phyloP scores from a whole-genome alignment of 2,329 filamentous ascomycete genomes.

The Trichoderma atroviride region DNA sequence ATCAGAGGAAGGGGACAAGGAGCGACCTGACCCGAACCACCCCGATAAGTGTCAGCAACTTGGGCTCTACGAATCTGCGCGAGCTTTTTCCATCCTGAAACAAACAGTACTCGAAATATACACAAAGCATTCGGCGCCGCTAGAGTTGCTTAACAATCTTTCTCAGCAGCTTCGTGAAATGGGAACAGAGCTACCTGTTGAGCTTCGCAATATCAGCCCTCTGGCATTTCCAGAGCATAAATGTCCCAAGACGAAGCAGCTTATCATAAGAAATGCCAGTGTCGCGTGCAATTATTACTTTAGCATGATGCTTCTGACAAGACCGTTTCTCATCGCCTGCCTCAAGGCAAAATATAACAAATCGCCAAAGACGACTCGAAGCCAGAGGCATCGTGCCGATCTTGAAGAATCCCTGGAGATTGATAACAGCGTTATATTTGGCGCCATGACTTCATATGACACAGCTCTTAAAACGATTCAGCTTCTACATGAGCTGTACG shows the following conservation, averaged over 20 bases:
- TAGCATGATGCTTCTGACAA: constrained; percentile 13
- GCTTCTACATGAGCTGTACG: not conserved
- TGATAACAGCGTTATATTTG: not conserved
- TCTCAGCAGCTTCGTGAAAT: not conserved
- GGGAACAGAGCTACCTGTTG: not conserved
- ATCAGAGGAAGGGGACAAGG: not conserved
- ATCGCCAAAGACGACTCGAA: not conserved
- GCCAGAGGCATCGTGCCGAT: not conserved
- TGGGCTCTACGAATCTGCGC: not conserved
- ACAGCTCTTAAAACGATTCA: not conserved
- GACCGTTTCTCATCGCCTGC: constrained; percentile 3
- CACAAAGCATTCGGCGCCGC: not conserved
- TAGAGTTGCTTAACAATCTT: not conserved
- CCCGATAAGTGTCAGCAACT: constrained; percentile 1
- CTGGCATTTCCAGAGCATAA: constrained; percentile 1
- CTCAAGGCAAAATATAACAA: constrained; percentile 6
- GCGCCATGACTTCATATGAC: constrained; percentile 11
- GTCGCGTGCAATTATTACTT: constrained; percentile 14
- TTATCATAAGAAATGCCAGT: constrained; percentile 2
- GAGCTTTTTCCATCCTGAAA: constrained; percentile 8
- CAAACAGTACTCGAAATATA: constrained; percentile 4
- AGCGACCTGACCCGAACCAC: not conserved
- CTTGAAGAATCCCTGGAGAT: not conserved
- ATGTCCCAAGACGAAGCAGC: constrained; percentile 2
- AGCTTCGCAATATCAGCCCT: not conserved